These are phyloP conservation scores for Paecilomyces formosus DNA, from an alignment of 2,329 filamentous ascomycete species.

Conservation along the genomic window DNA sequence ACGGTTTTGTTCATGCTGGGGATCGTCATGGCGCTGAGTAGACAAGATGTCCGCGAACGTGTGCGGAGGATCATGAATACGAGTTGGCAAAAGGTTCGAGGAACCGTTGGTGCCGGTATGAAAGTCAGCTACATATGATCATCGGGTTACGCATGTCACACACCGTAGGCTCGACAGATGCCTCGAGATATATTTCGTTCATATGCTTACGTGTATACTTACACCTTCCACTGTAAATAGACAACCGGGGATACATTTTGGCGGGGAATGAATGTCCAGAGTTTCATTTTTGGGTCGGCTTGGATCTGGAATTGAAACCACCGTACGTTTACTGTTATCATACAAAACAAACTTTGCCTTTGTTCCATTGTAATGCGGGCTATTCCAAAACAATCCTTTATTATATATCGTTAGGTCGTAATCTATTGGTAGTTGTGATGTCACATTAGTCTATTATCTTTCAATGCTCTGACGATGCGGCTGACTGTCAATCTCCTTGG, in stretches of 20 bases:
- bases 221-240: neutral
- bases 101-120: conserved; percentile 89
- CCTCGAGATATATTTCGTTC: neutral
- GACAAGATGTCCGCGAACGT: conserved; percentile 66
- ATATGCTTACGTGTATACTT: neutral
- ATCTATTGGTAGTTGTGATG: neutral
- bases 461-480: neutral
- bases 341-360: neutral
- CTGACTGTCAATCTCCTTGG: neutral
- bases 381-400: neutral
- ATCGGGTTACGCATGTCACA: neutral
- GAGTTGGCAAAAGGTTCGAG: conserved; percentile 72
- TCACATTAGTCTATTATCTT: neutral
- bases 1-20: conserved; percentile 74
- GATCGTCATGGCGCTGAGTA: conserved; percentile 67
- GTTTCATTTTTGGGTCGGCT: neutral
- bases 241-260: neutral
- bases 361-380: neutral
- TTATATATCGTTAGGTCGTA: neutral
- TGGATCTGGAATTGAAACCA: neutral
- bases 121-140: conserved; percentile 88
- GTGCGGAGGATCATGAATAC: conserved; percentile 60
- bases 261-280: neutral
- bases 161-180: neutral
- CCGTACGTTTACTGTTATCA: neutral